Evolutionary conservation across 805 yeast genomes (phyloP), one percentile per base, ranked within the genome.

Genomic region (Zygoascus bituminiphila): DNA sequence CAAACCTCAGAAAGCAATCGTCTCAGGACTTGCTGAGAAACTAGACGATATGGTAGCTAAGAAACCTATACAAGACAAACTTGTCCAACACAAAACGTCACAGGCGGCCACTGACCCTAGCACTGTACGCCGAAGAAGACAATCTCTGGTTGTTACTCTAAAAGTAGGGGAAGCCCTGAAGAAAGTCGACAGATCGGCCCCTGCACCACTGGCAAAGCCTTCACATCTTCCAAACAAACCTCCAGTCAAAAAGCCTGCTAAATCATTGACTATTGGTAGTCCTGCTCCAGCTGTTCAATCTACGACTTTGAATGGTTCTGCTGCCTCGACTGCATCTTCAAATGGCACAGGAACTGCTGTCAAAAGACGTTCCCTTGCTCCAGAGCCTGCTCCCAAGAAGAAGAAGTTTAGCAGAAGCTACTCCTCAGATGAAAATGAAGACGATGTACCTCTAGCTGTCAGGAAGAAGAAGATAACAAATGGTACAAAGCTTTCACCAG

Each of bases 351-450:
- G n/a, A 10, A 12, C 45, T 2, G 17, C n/a, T 14, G 26, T 19
- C 23, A 44, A 44, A 36, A 12, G 47, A 14, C 24, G 19, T 12
- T 19, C 47, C 5, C 22, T 24, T 6, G 41, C 25, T 21, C 39
- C 19, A 12, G 35, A 21, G 2, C 29, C 21, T 14, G 15, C 38
- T 17, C 46, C 44, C n/a, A 31, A 29, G 17, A 48, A 43, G 24
- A 26, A 23, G 23, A 37, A 26, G 19, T 14, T 42, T 14, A 26
- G 17, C 36, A n/a, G 50, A 31, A 37, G 42, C 26, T 37, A 25
- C 39, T 22, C 36, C 15, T 42, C 49, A 15, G 26, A 41, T 14
- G 37, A 25, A 8, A 35, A 40, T 9, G 38, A 35, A 10, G 46
- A 31, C 23, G 37, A 46, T 21, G 29, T 20, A 19, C 40, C 29